Base-by-base conservation (phyloP, 2,329 filamentous ascomycete genomes). In the Penicillium verrucosum region DNA sequence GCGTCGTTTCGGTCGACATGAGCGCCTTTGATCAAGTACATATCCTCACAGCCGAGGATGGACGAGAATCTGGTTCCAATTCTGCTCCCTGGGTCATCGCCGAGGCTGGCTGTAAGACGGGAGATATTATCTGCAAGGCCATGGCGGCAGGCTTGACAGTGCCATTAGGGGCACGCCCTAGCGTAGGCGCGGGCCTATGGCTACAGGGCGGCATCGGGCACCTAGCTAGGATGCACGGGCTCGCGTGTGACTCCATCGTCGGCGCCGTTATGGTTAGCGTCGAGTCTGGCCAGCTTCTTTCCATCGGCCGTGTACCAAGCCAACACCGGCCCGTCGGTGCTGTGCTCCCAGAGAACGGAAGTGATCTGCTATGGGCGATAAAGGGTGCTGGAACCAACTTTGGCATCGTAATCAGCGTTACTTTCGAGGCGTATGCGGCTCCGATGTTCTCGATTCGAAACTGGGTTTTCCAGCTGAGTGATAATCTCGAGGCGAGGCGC, bases 171-270 rank as follows among this genome's bases (percentile, higher is more conserved):
- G 67, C 82, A 27, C 82, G 85, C 6, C 85, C 85, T 60, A 87
- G 84, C 60, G 83, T 88, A 27, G 85, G 85, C 3, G 80, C 82
- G 0, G 85, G 85, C 0, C 62, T 85, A 14, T 87, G 83, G 83
- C 73, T 88, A 45, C 84, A 88, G 73, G 85, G 85, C 40, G 85
- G 85, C 51, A 84, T 88, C 47, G 84, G 85, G 2, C 83, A 86
- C 60, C 72, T 85, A n/a, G 65, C 80, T 36, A 76, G 84, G 56
- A 53, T 76, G 9, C 69, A 84, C 60, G 84, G 85, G 1, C 82
- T 88, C 12, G 59, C 83, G 3, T 86, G 82, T 60, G 85, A 88
- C 60, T 67, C 78, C 43, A 81, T 88, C 44, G 67, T 86, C n/a
- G 84, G 85, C 59, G 84, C 52, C 8, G 45, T 60, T 5, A 11